Evolutionary conservation across 495 filamentous ascomycete species (phyloP).

Genomic region (Neurospora sp.): DNA sequence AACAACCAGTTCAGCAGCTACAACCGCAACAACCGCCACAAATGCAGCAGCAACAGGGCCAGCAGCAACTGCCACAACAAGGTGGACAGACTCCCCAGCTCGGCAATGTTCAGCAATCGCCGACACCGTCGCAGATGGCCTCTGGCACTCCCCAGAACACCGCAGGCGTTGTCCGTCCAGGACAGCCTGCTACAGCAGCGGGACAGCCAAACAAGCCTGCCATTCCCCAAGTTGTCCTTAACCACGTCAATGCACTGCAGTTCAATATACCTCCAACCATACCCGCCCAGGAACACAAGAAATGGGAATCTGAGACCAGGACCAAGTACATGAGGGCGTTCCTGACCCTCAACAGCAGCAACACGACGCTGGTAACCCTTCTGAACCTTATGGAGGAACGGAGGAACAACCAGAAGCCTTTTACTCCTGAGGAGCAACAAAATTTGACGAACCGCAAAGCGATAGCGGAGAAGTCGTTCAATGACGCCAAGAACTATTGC

Average conservation of each 20-base stretch:
- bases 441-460: slow-evolving; percentile 20
- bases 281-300: slow-evolving; percentile 9
- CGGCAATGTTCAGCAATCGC: background rate
- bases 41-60: slow-evolving; percentile 4
- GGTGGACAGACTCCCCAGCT: slow-evolving; percentile 1
- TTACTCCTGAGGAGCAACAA: slow-evolving; percentile 25
- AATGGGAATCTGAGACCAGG: slow-evolving; percentile 23
- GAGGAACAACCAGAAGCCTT: slow-evolving; percentile 16
- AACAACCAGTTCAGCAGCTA: slow-evolving; percentile 6
- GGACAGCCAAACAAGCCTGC: slow-evolving; percentile 5
- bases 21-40: slow-evolving; percentile 8
- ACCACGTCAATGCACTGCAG: slow-evolving; percentile 26
- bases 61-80: slow-evolving; percentile 4
- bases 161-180: background rate
- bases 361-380: slow-evolving; percentile 6
- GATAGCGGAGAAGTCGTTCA: slow-evolving; percentile 20
- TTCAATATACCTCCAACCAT: slow-evolving; percentile 18
- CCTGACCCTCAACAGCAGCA: slow-evolving; percentile 9
- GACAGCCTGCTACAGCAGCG: slow-evolving; percentile 1
- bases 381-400: slow-evolving; percentile 25
- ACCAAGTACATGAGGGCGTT: slow-evolving; percentile 14
- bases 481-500: slow-evolving; percentile 23
- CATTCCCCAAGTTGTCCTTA: slow-evolving; percentile 20
- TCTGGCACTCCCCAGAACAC: background rate
- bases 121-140: background rate